phyloP scores from a whole-genome alignment of 768 basidiomycete species.

The Lactifluus subvellereus region DNA sequence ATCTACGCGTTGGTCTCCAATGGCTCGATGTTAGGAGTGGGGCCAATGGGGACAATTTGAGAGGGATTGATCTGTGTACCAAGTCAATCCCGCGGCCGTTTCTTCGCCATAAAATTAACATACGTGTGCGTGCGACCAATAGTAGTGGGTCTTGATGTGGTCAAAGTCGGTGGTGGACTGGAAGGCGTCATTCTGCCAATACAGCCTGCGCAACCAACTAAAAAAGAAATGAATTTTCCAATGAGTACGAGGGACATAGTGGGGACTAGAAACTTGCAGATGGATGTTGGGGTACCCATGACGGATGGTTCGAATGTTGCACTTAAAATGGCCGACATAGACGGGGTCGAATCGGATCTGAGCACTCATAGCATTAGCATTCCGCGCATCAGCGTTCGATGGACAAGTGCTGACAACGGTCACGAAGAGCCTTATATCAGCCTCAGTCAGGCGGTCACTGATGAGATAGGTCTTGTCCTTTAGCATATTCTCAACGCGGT shows the following conservation, averaged over 20 bases:
- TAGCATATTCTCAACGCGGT: constrained; percentile 73
- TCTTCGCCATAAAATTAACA: neutral
- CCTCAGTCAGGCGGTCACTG: constrained; percentile 78
- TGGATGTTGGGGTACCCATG: constrained; percentile 83
- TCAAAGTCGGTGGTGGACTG: constrained; percentile 81
- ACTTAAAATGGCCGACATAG: constrained; percentile 92
- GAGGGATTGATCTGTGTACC: constrained; percentile 64
- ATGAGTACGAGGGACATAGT: neutral
- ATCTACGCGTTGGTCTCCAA: constrained; percentile 27
- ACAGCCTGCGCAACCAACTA: constrained; percentile 80
- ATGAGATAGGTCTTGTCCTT: constrained; percentile 78
- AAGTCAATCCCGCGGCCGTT: neutral
- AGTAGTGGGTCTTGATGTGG: constrained; percentile 78
- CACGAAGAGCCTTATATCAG: constrained; percentile 85
- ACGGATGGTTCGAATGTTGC: constrained; percentile 82
- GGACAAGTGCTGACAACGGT: constrained; percentile 63
- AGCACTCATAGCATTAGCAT: neutral
- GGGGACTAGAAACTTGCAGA: constrained; percentile 33
- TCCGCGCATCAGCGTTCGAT: too few species aligned
- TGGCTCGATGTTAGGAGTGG: constrained; percentile 61
- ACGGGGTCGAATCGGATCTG: constrained; percentile 87
- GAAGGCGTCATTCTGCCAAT: constrained; percentile 90
- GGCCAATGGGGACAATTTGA: constrained; percentile 71
- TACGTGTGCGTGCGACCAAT: constrained; percentile 48
- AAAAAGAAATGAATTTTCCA: neutral